Evolutionary conservation across 2,329 filamentous ascomycete species (phyloP).

Genomic region (Cryphonectria nitschkei): DNA sequence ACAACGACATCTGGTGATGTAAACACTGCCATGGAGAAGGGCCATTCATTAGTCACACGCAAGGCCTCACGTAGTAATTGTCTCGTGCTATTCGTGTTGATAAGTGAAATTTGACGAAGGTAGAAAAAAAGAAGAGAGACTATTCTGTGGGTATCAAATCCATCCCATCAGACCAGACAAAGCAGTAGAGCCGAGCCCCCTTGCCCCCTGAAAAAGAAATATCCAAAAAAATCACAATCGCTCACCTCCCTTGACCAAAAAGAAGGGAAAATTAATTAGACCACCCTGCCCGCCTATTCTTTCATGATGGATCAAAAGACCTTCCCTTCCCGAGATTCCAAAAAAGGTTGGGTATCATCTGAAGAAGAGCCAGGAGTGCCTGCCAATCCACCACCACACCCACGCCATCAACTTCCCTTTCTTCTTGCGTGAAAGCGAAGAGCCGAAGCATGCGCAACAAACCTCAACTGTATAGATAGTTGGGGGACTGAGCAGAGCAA

Average conservation of each 20-base stretch:
- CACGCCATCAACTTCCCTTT: neutral
- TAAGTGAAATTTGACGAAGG: neutral
- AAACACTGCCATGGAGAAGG: too few relatives aligned
- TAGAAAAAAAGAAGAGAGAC: too few relatives aligned
- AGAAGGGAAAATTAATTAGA: slow-evolving; percentile 17
- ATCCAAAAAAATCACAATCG: slow-evolving; percentile 7
- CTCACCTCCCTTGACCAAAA: neutral
- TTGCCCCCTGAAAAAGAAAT: neutral
- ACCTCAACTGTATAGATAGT: neutral
- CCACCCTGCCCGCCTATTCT: neutral
- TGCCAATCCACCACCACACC: slow-evolving; percentile 2
- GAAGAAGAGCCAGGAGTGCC: slow-evolving; percentile 15
- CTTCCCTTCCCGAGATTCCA: neutral
- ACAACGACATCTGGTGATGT: neutral
- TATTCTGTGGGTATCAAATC: slow-evolving; percentile 27
- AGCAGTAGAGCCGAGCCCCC: neutral
- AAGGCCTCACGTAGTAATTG: neutral
- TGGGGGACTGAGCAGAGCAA: neutral
- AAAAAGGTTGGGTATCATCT: neutral
- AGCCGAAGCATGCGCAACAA: neutral
- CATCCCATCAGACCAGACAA: slow-evolving; percentile 5
- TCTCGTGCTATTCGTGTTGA: neutral
- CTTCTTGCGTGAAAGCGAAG: neutral
- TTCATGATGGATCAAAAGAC: slow-evolving; percentile 1
- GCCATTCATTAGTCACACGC: too few relatives aligned